phyloP scores from a whole-genome alignment of 345 rosid genomes.

The Hibiscus tridactylites region DNA sequence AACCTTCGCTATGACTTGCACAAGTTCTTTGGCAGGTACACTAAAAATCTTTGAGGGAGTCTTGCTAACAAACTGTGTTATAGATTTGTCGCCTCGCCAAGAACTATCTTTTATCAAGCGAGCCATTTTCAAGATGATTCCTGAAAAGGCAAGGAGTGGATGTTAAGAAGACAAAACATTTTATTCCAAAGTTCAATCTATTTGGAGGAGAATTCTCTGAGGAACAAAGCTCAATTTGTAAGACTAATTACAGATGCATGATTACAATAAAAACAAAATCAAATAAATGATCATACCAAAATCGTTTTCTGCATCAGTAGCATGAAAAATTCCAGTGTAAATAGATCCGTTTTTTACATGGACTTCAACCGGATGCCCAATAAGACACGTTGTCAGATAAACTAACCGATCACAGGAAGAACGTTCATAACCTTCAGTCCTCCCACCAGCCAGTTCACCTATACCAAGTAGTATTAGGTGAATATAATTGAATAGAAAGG shows the following conservation, averaged over 20 bases:
- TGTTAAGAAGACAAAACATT: neutral
- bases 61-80: conserved; percentile 50
- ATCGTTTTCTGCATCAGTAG: conserved; percentile 67
- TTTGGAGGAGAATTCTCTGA: neutral
- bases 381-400: conserved; percentile 56
- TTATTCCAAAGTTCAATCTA: neutral
- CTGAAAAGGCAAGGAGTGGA: conserved; percentile 33
- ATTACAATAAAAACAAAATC: neutral
- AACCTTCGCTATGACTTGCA: conserved; percentile 93
- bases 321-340: conserved; percentile 73
- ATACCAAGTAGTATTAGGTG: conserved; percentile 14
- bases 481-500: conserved; percentile 1
- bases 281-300: conserved; percentile 45
- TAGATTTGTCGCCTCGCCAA: conserved; percentile 44
- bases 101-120: conserved; percentile 59
- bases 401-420: conserved; percentile 59
- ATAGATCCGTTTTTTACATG: conserved; percentile 67
- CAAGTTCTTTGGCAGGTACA: conserved; percentile 76
- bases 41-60: conserved; percentile 57
- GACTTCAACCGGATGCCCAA: conserved; percentile 82
- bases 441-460: conserved; percentile 38
- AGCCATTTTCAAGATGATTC: conserved; percentile 84
- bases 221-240: conserved; percentile 5
- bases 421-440: conserved; percentile 38
- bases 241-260: neutral